These are phyloP conservation scores for Syzygium grande DNA, from an alignment of 345 rosid species.

Conservation along the genomic window DNA sequence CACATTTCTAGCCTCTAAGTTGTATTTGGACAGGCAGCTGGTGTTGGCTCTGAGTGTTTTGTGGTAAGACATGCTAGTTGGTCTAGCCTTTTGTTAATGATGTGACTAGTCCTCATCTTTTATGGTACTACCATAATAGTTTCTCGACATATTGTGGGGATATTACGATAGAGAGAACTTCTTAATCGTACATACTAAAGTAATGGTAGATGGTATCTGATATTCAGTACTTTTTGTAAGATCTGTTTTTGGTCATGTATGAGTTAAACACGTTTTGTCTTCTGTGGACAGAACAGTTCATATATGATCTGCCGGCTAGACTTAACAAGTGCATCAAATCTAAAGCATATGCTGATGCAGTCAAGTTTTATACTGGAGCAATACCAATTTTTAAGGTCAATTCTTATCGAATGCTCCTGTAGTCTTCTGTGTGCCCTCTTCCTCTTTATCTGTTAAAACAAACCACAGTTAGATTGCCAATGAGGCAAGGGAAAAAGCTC, in stretches of 20 bases:
- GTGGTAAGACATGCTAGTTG: background rate
- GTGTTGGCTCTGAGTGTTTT: background rate
- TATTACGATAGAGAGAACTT: background rate
- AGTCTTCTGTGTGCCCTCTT: background rate
- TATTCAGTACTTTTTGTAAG: background rate
- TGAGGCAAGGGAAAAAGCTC: background rate
- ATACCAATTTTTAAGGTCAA: constrained; percentile 94
- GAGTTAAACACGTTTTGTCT: constrained; percentile 31
- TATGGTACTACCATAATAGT: background rate
- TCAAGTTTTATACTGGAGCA: constrained; percentile 90
- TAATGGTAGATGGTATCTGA: background rate
- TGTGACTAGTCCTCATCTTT: background rate
- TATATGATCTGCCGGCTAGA: constrained; percentile 95
- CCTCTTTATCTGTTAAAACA: background rate
- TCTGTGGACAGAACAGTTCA: constrained; percentile 80
- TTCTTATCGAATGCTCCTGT: background rate
- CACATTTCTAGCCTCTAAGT: background rate
- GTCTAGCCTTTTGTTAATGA: background rate
- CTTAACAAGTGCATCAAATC: constrained; percentile 90
- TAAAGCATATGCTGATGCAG: constrained; percentile 94
- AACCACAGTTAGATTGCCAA: background rate
- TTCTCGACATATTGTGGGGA: background rate
- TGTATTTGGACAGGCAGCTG: background rate
- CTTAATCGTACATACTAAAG: background rate
- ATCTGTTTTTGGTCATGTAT: constrained; percentile 10